Percentiles rank a stretch among this genome's conserved stretches.
Evolutionary conservation across 169 alveolate genomes (phyloP).

Genomic region (Plasmodium ovale): DNA sequence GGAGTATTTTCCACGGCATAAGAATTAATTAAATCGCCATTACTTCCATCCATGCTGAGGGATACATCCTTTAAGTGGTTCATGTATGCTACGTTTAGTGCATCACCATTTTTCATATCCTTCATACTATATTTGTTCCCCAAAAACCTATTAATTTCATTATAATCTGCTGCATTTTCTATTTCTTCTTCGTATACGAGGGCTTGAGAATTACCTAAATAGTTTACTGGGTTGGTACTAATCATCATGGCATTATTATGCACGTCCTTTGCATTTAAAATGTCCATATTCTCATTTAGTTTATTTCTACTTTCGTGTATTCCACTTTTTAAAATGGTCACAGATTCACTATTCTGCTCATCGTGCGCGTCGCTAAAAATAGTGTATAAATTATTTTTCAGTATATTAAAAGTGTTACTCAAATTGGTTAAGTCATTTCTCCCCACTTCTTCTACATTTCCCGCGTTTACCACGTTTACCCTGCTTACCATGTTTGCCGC

Average conservation of each 20-base stretch:
- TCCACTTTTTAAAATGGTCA: neutral
- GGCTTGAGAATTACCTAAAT: neutral
- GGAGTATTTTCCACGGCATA: too few species aligned
- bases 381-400: conserved; percentile 52
- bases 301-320: neutral
- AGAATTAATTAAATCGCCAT: too few species aligned
- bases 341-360: conserved; percentile 8
- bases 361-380: conserved; percentile 19
- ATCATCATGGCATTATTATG: neutral
- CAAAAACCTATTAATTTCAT: conserved; percentile 5
- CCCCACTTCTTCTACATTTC: neutral
- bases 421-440: conserved; percentile 24
- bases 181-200: neutral
- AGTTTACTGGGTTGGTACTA: neutral
- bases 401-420: conserved; percentile 30
- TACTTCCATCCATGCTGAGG: too few species aligned
- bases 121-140: neutral
- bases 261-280: neutral
- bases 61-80: too few species aligned
- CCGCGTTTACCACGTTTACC: conserved; percentile 3
- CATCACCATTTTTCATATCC: too few species aligned
- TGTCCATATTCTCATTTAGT: neutral
- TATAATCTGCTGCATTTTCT: neutral
- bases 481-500: too few species aligned
- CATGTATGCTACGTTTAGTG: too few species aligned